phyloP scores from a whole-genome alignment of 257 asterid species.

The Solanum piurae region DNA sequence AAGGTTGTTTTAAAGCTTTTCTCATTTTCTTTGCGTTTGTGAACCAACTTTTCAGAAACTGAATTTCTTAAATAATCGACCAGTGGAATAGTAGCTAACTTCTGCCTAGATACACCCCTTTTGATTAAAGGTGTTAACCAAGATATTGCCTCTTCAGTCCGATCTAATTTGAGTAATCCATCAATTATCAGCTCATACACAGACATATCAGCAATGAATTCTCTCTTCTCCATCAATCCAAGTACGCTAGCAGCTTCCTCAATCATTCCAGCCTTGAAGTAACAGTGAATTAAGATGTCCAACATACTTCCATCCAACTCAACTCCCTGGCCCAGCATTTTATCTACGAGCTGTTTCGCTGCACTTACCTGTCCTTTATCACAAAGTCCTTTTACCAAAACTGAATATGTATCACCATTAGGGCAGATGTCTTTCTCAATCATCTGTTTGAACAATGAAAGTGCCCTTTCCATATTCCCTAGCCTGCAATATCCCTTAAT shows the following conservation, averaged over 20 bases:
- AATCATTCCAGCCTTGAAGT: conserved; percentile 6
- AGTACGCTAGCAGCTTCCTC: conserved; percentile 14
- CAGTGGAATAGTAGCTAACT: not conserved
- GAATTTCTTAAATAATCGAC: not conserved
- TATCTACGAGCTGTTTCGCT: conserved; percentile 6
- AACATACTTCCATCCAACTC: conserved; percentile 11
- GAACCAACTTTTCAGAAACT: not conserved
- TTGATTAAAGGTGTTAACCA: conserved; percentile 19
- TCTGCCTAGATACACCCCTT: conserved; percentile 8
- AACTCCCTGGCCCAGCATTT: conserved; percentile 13
- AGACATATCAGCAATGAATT: not conserved
- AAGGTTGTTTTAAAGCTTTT: not conserved
- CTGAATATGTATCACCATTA: conserved; percentile 16
- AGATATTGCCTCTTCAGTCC: conserved; percentile 6
- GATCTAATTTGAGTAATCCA: conserved; percentile 9
- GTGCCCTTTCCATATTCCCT: conserved; percentile 11
- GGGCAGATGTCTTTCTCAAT: not conserved
- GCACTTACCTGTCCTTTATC: conserved; percentile 9
- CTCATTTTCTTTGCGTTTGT: not conserved
- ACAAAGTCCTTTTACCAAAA: conserved; percentile 12
- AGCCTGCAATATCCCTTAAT: conserved; percentile 29
- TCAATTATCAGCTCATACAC: conserved; percentile 10
- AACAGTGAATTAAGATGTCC: conserved; percentile 4
- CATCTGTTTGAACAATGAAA: conserved; percentile 11
- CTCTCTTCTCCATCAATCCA: conserved; percentile 19